A percentile compares a stretch with the other conserved stretches of the same genome.
These are phyloP conservation scores for Amphirosellinia nigrospora DNA, from an alignment of 495 filamentous ascomycete genomes.

Conservation along the genomic window DNA sequence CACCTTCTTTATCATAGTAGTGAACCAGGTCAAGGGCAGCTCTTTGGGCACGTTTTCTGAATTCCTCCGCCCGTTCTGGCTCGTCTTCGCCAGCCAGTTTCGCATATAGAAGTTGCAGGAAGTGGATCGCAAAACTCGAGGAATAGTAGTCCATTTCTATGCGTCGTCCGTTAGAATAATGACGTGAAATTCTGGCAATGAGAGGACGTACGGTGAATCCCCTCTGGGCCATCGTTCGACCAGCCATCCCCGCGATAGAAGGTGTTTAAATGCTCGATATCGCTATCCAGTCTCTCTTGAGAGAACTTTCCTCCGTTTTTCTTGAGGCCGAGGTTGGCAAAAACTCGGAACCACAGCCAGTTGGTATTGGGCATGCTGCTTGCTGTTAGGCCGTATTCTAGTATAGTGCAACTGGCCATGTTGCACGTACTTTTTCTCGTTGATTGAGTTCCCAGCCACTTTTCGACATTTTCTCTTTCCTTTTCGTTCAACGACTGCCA, in stretches of 20 bases:
- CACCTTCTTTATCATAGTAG: constrained; percentile 72
- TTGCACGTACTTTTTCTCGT: constrained; percentile 66
- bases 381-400: constrained; percentile 17
- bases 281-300: constrained; percentile 68
- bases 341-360: constrained; percentile 83
- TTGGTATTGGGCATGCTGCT: constrained; percentile 63
- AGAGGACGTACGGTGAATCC: constrained; percentile 61
- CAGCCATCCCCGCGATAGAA: constrained; percentile 81
- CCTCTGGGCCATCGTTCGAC: constrained; percentile 80
- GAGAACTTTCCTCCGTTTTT: constrained; percentile 72
- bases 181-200: background rate
- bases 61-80: constrained; percentile 69
- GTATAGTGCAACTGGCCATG: background rate
- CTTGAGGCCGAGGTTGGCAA: constrained; percentile 78
- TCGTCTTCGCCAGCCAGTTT: constrained; percentile 73
- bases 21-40: constrained; percentile 74
- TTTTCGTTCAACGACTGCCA: constrained; percentile 68
- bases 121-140: constrained; percentile 80
- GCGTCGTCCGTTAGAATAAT: background rate
- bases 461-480: constrained; percentile 66
- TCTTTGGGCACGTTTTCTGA: constrained; percentile 66
- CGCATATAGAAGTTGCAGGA: constrained; percentile 77
- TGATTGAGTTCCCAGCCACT: constrained; percentile 75
- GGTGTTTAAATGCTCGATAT: constrained; percentile 77
- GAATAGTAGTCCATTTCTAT: constrained; percentile 82